Percentiles rank a stretch among this genome's conserved stretches.
These are phyloP conservation scores for Chlamydomonas eustigma DNA, from an alignment of 139 green algal species.

Conservation along the genomic window DNA sequence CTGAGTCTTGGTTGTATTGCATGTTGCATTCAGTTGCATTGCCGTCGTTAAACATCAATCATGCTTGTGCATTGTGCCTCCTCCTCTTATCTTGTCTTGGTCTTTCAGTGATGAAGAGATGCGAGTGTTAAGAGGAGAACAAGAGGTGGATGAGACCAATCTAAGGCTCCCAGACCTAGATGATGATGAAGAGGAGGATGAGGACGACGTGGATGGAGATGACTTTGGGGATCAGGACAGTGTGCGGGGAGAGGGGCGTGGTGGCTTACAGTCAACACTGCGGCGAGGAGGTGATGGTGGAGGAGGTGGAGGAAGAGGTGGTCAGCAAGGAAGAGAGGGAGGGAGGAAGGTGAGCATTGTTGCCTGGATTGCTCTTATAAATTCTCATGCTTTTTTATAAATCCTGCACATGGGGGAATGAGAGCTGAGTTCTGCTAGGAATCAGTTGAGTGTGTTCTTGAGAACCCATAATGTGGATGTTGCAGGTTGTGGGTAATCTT, in stretches of 20 bases:
- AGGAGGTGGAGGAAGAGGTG: not conserved
- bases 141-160: constrained; percentile 48
- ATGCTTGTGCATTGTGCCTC: not conserved
- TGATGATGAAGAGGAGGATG: constrained; percentile 7
- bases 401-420: not conserved
- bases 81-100: not conserved
- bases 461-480: not conserved
- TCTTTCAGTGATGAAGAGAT: constrained; percentile 66
- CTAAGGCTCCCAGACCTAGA: constrained; percentile 17
- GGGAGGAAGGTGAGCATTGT: not conserved
- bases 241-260: not conserved
- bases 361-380: too few relatives aligned
- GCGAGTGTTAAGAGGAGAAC: constrained; percentile 65
- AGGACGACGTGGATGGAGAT: constrained; percentile 9
- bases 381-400: too few relatives aligned
- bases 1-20: too few relatives aligned
- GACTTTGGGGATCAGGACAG: constrained; percentile 5
- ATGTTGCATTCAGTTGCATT: too few relatives aligned
- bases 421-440: too few relatives aligned
- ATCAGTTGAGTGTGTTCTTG: not conserved
- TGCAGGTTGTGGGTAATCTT: not conserved
- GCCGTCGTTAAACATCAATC: too few relatives aligned
- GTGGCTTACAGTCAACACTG: not conserved
- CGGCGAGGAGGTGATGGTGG: not conserved
- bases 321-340: not conserved